A percentile compares a stretch with the other conserved stretches of the same genome.
These are phyloP conservation scores for Mycena sanguinolenta DNA, from an alignment of 768 basidiomycete species.

Conservation along the genomic window DNA sequence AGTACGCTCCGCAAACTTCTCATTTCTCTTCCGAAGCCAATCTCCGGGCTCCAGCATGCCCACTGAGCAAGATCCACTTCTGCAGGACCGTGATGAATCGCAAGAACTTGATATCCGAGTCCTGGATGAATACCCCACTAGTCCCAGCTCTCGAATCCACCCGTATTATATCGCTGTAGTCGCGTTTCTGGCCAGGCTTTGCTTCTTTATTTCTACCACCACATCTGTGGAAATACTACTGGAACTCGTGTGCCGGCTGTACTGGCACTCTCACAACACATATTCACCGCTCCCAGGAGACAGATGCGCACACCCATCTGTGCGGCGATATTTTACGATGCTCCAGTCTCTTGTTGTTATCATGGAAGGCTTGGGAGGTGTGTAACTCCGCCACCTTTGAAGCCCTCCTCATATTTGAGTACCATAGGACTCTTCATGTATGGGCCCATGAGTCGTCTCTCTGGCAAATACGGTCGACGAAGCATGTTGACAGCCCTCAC, in stretches of 20 bases:
- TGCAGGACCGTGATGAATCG: no score
- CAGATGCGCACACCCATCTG: conserved; percentile 12
- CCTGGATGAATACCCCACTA: no score
- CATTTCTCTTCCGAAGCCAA: no score
- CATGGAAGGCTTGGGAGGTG: conserved; percentile 11
- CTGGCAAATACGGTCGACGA: conserved; percentile 15
- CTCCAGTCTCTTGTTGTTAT: background rate
- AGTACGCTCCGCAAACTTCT: no score
- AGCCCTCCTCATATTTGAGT: background rate
- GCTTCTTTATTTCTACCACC: conserved; percentile 2
- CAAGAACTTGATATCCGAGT: no score
- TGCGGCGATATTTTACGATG: conserved; percentile 8
- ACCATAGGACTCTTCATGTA: conserved; percentile 10
- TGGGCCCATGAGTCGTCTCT: conserved; percentile 10
- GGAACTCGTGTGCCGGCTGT: conserved; percentile 14
- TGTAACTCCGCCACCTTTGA: background rate
- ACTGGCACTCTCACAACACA: background rate
- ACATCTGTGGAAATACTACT: conserved; percentile 9
- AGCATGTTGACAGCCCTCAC: conserved; percentile 11
- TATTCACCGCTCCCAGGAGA: background rate
- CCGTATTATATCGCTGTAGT: conserved; percentile 2
- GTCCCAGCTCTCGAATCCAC: no score
- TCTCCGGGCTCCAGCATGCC: no score
- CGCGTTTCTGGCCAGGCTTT: conserved; percentile 8
- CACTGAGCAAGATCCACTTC: conserved; percentile 9